Base-by-base conservation (phyloP, 2,329 filamentous ascomycete genomes). In the Sordariomycetes sp. region DNA sequence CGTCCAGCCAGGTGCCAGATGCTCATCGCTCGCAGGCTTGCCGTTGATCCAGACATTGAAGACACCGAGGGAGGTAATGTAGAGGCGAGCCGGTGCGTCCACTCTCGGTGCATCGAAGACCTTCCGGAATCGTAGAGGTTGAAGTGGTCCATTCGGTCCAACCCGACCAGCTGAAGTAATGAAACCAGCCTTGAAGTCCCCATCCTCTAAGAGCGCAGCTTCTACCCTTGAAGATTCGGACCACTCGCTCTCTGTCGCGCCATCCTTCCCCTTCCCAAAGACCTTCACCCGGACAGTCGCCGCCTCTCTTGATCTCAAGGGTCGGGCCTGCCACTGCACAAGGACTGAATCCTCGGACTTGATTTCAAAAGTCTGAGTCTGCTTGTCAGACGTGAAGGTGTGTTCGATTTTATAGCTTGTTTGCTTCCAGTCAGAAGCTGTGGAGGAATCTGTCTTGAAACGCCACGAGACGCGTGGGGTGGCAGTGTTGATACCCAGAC, bases 1-100 rank as follows among this genome's bases (percentile, higher is more conserved):
- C 25, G 64, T 62, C 65, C 68, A 75, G 0, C 70, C 70, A 0
- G 70, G 70, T 16, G 68, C 63, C 26, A 72, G 47, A 6, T 59
- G 52, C 7, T 51, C 38, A 21, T 61, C 55, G 0, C 60, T 58
- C 3, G 69, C 56, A 6, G 47, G 46, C 1, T 49, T 38, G 0
- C 64, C 66, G 33, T 74, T 34, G 14, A 34, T 28, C 11, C 21
- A 27, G 17, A 21, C 32, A 15, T 34, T 19, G 17, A 27, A 27
- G 12, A 34, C 32, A 2, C 32, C 32, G 7, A 34, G 25, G 8
- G 32, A 9, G 4, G 32, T 16, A 17, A 34, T 34, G 24, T 34
- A 34, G 15, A 34, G 15, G 6, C 32, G n/a, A 9, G 32, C 19
- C 11, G 15, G n/a, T 9, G 21, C 14, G 9, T 9, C n/a, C n/a